A percentile compares a stretch with the other conserved stretches of the same genome.
These are phyloP conservation scores for Anisodus acutangulus DNA, from an alignment of 257 asterid genomes.

Conservation along the genomic window DNA sequence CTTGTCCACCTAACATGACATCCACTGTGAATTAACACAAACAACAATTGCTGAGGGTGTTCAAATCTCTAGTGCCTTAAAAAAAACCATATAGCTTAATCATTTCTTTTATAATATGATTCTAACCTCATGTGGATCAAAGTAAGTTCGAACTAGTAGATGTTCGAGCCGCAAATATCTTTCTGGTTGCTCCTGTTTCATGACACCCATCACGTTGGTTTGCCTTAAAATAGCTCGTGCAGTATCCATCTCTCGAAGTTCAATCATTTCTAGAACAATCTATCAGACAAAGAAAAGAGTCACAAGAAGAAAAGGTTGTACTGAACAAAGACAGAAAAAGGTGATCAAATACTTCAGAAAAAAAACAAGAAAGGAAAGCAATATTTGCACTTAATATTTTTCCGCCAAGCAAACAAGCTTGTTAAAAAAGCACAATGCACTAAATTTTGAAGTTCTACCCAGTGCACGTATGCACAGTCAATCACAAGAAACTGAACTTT, in stretches of 20 bases:
- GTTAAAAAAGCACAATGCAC: background rate
- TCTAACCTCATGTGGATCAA: constrained; percentile 89
- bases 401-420: background rate
- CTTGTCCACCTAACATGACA: background rate
- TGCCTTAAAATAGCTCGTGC: constrained; percentile 96
- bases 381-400: background rate
- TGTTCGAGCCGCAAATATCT: constrained; percentile 94
- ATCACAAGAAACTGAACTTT: background rate
- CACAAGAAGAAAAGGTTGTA: background rate
- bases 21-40: background rate
- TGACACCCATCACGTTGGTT: constrained; percentile 97
- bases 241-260: constrained; percentile 96
- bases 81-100: background rate
- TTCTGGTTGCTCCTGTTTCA: constrained; percentile 98
- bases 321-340: background rate
- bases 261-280: constrained; percentile 99
- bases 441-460: background rate
- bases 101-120: background rate
- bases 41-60: constrained; percentile 16
- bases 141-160: constrained; percentile 90
- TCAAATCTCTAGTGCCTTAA: background rate
- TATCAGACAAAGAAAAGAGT: constrained; percentile 33
- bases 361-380: background rate
- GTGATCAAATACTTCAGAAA: background rate
- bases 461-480: background rate